These are phyloP conservation scores for Lophiotrema nucula DNA, from an alignment of 495 filamentous ascomycete genomes.

Conservation along the genomic window DNA sequence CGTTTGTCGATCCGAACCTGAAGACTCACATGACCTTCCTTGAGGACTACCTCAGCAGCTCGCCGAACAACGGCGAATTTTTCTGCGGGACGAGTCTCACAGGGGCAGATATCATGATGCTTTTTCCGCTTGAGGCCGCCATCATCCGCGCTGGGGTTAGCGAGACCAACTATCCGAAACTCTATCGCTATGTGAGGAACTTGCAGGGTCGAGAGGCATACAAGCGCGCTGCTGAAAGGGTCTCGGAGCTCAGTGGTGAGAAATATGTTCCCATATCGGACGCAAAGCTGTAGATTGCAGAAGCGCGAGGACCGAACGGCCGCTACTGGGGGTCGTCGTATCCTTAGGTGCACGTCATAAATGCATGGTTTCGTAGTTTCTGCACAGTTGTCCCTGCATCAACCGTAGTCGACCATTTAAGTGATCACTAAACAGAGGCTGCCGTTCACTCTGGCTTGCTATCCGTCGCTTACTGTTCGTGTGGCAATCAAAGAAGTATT, in stretches of 20 bases:
- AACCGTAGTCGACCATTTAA: neutral
- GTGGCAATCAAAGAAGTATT: too few relatives aligned
- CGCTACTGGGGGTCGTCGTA: neutral
- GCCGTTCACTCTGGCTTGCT: too few relatives aligned
- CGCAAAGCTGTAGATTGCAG: too few relatives aligned
- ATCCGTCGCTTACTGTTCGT: too few relatives aligned
- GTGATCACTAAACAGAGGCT: too few relatives aligned
- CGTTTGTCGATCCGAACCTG: conserved; percentile 63
- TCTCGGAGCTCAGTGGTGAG: conserved; percentile 39
- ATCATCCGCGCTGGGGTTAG: conserved; percentile 45
- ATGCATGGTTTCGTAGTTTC: neutral
- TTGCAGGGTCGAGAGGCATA: conserved; percentile 64
- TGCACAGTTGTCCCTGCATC: neutral
- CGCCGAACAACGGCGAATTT: conserved; percentile 62
- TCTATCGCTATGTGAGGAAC: conserved; percentile 61
- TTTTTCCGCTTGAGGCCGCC: conserved; percentile 66
- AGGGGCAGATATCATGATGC: conserved; percentile 77
- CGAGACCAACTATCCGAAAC: conserved; percentile 58
- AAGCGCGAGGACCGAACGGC: neutral
- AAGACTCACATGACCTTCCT: conserved; percentile 67
- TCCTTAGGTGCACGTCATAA: neutral
- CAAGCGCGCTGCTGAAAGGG: conserved; percentile 48
- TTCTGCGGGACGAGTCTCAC: conserved; percentile 72
- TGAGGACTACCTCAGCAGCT: conserved; percentile 65
- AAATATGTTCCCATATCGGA: conserved; percentile 28